Evolutionary conservation across 768 basidiomycete genomes (phyloP).

Genomic region (Suillus decipiens): DNA sequence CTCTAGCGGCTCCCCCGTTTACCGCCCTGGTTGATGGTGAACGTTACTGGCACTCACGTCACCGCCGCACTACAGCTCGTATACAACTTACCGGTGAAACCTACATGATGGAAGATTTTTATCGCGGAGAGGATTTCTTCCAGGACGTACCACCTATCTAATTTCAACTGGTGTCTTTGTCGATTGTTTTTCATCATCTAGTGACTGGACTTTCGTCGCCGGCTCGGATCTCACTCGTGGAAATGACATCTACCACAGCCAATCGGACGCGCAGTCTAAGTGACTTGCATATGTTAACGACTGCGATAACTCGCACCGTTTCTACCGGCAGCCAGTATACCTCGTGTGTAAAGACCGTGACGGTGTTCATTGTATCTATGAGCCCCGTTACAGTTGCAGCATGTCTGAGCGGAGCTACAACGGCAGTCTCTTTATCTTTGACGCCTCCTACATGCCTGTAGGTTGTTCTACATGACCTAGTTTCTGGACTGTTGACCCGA

Average conservation of each 20-base stretch:
- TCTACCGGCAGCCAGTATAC: slow-evolving; percentile 53
- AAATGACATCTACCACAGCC: slow-evolving; percentile 58
- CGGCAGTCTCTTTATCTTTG: slow-evolving; percentile 71
- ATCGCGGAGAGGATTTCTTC: slow-evolving; percentile 58
- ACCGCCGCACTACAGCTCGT: slow-evolving; percentile 25
- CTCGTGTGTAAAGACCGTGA: slow-evolving; percentile 37
- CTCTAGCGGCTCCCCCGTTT: slow-evolving; percentile 34
- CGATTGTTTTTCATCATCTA: slow-evolving; percentile 28
- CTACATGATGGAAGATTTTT: slow-evolving; percentile 42
- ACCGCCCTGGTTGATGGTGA: slow-evolving; percentile 39
- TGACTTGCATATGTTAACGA: slow-evolving; percentile 63
- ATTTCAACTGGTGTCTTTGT: neutral
- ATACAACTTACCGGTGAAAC: slow-evolving; percentile 22
- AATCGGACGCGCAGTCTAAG: slow-evolving; percentile 47
- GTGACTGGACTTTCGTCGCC: slow-evolving; percentile 69
- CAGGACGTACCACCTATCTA: slow-evolving; percentile 42
- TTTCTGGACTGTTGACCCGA: slow-evolving; percentile 53
- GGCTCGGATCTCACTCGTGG: slow-evolving; percentile 70
- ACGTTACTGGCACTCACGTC: slow-evolving; percentile 27
- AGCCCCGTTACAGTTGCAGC: slow-evolving; percentile 33
- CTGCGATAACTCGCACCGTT: slow-evolving; percentile 48
- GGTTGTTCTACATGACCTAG: slow-evolving; percentile 69
- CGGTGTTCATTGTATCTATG: neutral
- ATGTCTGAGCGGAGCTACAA: slow-evolving; percentile 59
- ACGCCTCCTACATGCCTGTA: slow-evolving; percentile 68